These are phyloP conservation scores for Colletotrichum agaves DNA, from an alignment of 2,329 filamentous ascomycete species.

Conservation along the genomic window DNA sequence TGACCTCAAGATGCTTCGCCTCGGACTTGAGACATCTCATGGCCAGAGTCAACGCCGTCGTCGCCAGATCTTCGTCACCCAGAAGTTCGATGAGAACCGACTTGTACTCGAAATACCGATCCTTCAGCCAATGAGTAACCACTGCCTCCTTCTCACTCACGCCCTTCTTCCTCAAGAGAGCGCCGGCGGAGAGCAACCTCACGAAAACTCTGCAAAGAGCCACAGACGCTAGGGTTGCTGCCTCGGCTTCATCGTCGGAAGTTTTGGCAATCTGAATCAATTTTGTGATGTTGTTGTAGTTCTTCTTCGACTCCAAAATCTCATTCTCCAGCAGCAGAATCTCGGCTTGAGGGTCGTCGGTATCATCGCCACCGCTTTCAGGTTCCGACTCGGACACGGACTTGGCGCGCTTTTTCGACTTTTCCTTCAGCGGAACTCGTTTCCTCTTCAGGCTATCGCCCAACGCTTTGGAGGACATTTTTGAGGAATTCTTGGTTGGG, in stretches of 20 bases:
- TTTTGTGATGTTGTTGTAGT: conserved; percentile 90
- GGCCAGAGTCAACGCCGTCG: conserved; percentile 78
- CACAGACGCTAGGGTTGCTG: conserved; percentile 76
- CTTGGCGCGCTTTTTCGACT: conserved; percentile 62
- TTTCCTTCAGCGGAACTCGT: conserved; percentile 53
- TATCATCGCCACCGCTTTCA: conserved; percentile 51
- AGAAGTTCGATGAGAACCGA: conserved; percentile 70
- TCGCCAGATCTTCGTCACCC: conserved; percentile 69
- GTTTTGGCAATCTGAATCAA: conserved; percentile 69
- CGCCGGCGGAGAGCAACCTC: conserved; percentile 79
- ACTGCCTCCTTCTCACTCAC: conserved; percentile 78
- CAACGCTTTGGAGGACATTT: conserved; percentile 44
- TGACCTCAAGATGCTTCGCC: conserved; percentile 68
- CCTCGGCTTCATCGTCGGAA: conserved; percentile 60
- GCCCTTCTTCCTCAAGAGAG: conserved; percentile 72
- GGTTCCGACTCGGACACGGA: conserved; percentile 52
- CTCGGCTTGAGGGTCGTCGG: conserved; percentile 68
- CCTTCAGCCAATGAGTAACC: conserved; percentile 82
- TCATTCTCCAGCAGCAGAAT: conserved; percentile 82
- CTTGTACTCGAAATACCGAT: conserved; percentile 78
- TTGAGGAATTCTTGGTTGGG: background rate
- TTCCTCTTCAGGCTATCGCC: conserved; percentile 63
- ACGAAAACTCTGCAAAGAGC: conserved; percentile 89
- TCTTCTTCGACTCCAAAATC: conserved; percentile 85
- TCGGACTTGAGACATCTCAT: conserved; percentile 90